Evolutionary conservation across 1,284 basidiomycete species (phyloP).

Genomic region (Coriolopsis trogii): DNA sequence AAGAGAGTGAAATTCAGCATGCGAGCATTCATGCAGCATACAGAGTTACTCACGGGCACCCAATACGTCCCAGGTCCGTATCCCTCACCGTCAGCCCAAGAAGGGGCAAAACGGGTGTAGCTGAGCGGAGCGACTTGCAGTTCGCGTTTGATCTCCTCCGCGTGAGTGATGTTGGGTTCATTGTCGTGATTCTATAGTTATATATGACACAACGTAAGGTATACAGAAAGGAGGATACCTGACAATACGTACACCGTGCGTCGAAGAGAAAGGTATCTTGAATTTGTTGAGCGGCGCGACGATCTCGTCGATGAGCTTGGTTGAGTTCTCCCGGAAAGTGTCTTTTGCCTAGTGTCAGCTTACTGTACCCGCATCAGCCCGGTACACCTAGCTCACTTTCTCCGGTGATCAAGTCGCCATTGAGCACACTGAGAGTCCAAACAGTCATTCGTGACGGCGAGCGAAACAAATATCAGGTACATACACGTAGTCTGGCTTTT

Average conservation of each 20-base stretch:
- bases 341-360: slow-evolving; percentile 39
- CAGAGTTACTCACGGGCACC: slow-evolving; percentile 55
- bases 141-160: slow-evolving; percentile 61
- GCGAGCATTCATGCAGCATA: not conserved
- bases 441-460: not conserved
- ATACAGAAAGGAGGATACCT: not conserved
- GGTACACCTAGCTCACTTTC: slow-evolving; percentile 46
- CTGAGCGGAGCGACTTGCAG: slow-evolving; percentile 56
- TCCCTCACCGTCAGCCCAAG: slow-evolving; percentile 58
- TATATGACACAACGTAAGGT: not conserved
- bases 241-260: slow-evolving; percentile 52
- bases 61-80: slow-evolving; percentile 69
- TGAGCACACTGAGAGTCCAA: slow-evolving; percentile 43
- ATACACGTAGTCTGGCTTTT: slow-evolving; percentile 67
- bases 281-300: slow-evolving; percentile 39
- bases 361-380: not conserved
- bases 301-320: slow-evolving; percentile 35
- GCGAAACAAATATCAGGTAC: slow-evolving; percentile 23
- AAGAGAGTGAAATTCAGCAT: not conserved
- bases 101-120: slow-evolving; percentile 61
- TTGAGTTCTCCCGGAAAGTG: slow-evolving; percentile 50
- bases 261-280: slow-evolving; percentile 38
- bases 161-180: slow-evolving; percentile 65
- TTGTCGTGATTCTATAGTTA: slow-evolving; percentile 67
- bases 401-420: slow-evolving; percentile 70